Percentiles rank a stretch among this genome's conserved stretches.
Evolutionary conservation across 148 eudicot species (phyloP).

Genomic region (Rhododendron simsii): DNA sequence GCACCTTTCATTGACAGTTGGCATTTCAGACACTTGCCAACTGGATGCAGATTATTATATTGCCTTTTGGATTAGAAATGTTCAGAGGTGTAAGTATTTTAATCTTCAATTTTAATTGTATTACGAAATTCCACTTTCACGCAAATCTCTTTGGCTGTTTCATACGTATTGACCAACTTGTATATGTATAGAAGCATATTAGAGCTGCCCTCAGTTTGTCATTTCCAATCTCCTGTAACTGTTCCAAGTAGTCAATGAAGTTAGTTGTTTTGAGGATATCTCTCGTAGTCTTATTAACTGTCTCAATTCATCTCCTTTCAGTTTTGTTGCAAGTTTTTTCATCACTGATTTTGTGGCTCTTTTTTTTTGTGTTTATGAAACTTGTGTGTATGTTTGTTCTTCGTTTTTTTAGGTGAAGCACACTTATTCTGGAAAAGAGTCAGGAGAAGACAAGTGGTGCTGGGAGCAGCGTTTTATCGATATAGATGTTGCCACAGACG

Average conservation of each 20-base stretch:
- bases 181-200: neutral
- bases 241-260: neutral
- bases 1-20: neutral
- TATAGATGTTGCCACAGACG: slow-evolving; percentile 75
- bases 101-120: neutral
- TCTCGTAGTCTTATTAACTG: neutral
- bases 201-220: neutral
- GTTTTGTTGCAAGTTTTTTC: neutral
- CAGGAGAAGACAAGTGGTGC: slow-evolving; percentile 84
- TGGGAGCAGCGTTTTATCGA: slow-evolving; percentile 69
- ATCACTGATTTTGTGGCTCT: neutral
- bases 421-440: slow-evolving; percentile 28
- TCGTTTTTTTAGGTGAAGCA: slow-evolving; percentile 57
- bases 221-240: neutral
- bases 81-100: neutral
- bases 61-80: neutral
- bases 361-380: neutral
- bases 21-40: neutral
- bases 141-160: neutral
- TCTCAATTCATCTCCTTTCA: neutral
- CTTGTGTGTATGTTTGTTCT: neutral
- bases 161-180: neutral
- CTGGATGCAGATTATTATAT: neutral
- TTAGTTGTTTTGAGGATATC: neutral
- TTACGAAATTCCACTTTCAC: neutral